These are phyloP conservation scores for Eremochloa ophiuroides DNA, from an alignment of 176 grass and related monocot genomes.

Conservation along the genomic window DNA sequence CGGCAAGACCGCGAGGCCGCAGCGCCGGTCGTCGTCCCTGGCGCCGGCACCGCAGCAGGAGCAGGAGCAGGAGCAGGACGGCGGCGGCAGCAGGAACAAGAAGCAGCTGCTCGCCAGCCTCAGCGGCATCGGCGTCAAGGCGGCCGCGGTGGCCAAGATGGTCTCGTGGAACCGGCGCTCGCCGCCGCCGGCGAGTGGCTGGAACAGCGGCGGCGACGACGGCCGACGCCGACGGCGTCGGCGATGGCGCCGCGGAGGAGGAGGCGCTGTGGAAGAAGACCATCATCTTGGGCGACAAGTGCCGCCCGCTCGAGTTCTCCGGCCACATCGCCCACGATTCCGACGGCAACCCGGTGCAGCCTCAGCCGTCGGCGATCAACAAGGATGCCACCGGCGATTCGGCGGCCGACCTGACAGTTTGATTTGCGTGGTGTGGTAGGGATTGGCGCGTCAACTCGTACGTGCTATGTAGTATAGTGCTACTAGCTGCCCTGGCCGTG, in stretches of 20 bases:
- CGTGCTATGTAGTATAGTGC: too few species aligned
- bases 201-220: background rate
- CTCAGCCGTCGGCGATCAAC: background rate
- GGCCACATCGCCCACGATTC: conserved; percentile 37
- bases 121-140: conserved; percentile 41
- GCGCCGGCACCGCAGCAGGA: conserved; percentile 8
- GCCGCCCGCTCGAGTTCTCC: conserved; percentile 52
- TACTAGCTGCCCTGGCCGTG: too few species aligned
- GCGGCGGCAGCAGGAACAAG: background rate
- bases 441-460: background rate
- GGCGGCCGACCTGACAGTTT: background rate
- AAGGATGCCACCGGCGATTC: background rate
- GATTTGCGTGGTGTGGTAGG: background rate
- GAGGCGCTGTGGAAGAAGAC: conserved; percentile 50
- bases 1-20: conserved; percentile 28
- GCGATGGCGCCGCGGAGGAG: background rate
- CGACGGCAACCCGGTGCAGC: conserved; percentile 32
- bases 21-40: background rate
- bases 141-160: conserved; percentile 37
- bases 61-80: background rate
- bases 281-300: conserved; percentile 70
- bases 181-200: background rate
- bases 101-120: conserved; percentile 24
- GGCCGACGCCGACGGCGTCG: background rate
- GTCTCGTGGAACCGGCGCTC: conserved; percentile 27